Percentiles rank a stretch among this genome's conserved stretches.
Evolutionary conservation across 2,329 filamentous ascomycete genomes (phyloP).

Genomic region (Apiospora aurea): DNA sequence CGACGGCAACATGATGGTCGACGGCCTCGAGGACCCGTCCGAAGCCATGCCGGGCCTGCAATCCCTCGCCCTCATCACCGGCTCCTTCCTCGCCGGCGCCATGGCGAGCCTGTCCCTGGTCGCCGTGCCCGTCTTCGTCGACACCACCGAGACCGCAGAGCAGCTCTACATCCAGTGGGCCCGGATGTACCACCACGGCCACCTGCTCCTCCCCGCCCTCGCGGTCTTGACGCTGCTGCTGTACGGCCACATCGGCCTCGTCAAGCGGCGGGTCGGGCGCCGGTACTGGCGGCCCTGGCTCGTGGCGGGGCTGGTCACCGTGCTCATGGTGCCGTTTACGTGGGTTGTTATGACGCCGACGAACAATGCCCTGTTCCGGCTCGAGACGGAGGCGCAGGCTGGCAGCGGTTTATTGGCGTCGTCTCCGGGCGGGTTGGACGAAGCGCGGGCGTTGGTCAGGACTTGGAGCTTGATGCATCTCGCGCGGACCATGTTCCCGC

Average conservation of each 20-base stretch:
- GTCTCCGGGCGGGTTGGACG: constrained; percentile 24
- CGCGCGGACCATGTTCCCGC: constrained; percentile 33
- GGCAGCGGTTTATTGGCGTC: background rate
- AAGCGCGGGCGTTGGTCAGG: constrained; percentile 33
- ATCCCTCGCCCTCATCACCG: background rate
- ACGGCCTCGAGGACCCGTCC: background rate
- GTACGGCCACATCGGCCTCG: constrained; percentile 4
- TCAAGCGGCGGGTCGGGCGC: constrained; percentile 28
- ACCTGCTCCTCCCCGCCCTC: constrained; percentile 39
- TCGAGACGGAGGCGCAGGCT: constrained; percentile 28
- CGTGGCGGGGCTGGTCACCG: constrained; percentile 37
- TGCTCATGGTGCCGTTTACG: constrained; percentile 47
- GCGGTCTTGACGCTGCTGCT: constrained; percentile 30
- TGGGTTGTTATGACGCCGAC: constrained; percentile 45
- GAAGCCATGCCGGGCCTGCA: background rate
- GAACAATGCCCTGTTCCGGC: constrained; percentile 41
- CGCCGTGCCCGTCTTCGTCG: constrained; percentile 42
- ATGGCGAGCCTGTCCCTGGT: constrained; percentile 36
- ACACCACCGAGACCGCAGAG: constrained; percentile 35
- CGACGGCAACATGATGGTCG: constrained; percentile 23
- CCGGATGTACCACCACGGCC: constrained; percentile 44
- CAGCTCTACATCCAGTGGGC: constrained; percentile 43
- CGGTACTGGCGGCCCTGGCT: constrained; percentile 34
- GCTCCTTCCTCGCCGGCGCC: constrained; percentile 22
- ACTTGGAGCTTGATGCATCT: constrained; percentile 40